These are phyloP conservation scores for Termitomyces sp. DNA, from an alignment of 768 basidiomycete species.

Conservation along the genomic window DNA sequence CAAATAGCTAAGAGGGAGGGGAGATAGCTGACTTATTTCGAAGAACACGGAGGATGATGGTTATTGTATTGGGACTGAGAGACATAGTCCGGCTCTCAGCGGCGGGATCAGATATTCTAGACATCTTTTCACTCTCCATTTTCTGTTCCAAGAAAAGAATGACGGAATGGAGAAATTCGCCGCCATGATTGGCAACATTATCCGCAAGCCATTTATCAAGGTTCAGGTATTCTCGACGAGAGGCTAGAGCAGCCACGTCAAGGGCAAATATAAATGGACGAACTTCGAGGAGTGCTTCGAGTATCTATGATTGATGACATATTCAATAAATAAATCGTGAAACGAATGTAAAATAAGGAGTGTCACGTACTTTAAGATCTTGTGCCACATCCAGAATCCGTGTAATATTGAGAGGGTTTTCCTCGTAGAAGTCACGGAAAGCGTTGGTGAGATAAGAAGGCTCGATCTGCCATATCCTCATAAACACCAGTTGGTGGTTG, in stretches of 20 bases:
- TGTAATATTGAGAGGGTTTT: conserved; percentile 90
- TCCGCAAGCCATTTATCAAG: conserved; percentile 96
- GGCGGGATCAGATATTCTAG: conserved; percentile 72
- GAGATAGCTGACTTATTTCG: conserved; percentile 64
- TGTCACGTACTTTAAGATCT: conserved; percentile 74
- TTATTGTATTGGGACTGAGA: conserved; percentile 83
- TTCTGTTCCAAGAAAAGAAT: conserved; percentile 90
- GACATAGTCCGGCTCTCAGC: conserved; percentile 81
- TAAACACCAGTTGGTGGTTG: conserved; percentile 95
- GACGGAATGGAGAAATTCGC: conserved; percentile 82
- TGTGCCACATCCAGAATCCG: conserved; percentile 94
- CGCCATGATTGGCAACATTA: conserved; percentile 77
- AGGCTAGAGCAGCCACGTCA: conserved; percentile 92
- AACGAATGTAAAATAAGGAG: not conserved
- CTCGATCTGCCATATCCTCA: conserved; percentile 92
- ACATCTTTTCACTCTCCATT: conserved; percentile 83
- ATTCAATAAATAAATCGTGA: not conserved
- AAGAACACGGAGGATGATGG: conserved; percentile 88
- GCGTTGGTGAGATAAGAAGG: conserved; percentile 83
- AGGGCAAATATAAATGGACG: conserved; percentile 87
- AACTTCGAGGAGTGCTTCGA: conserved; percentile 89
- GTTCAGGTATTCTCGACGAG: conserved; percentile 90
- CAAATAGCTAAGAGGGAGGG: not conserved
- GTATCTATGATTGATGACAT: conserved; percentile 48
- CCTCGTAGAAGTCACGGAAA: conserved; percentile 89